A percentile compares a stretch with the other conserved stretches of the same genome.
Conservation (phyloP, 352 stramenopile species). For the Phytophthora ramorum region DNA sequence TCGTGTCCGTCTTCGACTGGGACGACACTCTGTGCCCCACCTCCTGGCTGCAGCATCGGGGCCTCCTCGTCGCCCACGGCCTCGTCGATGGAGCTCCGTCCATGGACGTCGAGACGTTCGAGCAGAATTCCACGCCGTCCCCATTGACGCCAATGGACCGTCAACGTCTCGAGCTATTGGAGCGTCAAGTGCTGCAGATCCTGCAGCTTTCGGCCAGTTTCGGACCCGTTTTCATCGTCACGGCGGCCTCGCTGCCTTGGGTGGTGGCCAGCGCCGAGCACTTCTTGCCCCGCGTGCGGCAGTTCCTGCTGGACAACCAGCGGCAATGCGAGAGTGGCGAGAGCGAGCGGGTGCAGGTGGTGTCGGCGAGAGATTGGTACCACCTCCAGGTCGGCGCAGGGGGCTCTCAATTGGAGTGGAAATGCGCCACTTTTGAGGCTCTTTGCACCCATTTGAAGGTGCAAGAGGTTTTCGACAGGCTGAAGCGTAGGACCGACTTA, state of each 20-base stretch:
- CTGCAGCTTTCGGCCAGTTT: conserved; percentile 46
- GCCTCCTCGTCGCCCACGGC: conserved; percentile 48
- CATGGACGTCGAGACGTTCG: conserved; percentile 33
- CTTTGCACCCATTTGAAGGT: conserved; percentile 58
- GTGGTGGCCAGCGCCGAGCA: conserved; percentile 47
- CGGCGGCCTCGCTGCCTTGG: conserved; percentile 63
- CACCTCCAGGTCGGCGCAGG: conserved; percentile 41
- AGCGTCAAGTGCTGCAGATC: conserved; percentile 48
- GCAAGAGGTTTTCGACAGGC: conserved; percentile 39
- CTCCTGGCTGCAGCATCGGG: conserved; percentile 58
- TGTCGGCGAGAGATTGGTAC: conserved; percentile 71
- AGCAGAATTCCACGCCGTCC: background rate
- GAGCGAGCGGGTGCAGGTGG: conserved; percentile 48
- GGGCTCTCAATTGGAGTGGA: conserved; percentile 57
- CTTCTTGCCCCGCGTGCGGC: conserved; percentile 54
- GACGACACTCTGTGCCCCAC: conserved; percentile 73
- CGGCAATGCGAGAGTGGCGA: conserved; percentile 23
- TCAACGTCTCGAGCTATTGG: conserved; percentile 40
- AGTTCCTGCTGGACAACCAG: conserved; percentile 45
- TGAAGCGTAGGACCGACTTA: conserved; percentile 43
- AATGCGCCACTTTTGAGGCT: conserved; percentile 57
- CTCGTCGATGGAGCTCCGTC: conserved; percentile 41
- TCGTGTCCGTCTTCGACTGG: conserved; percentile 67
- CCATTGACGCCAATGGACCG: conserved; percentile 30
- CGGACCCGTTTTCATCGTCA: conserved; percentile 71